phyloP scores from a whole-genome alignment of 805 yeast genomes.

The Myxozyma geophila region DNA sequence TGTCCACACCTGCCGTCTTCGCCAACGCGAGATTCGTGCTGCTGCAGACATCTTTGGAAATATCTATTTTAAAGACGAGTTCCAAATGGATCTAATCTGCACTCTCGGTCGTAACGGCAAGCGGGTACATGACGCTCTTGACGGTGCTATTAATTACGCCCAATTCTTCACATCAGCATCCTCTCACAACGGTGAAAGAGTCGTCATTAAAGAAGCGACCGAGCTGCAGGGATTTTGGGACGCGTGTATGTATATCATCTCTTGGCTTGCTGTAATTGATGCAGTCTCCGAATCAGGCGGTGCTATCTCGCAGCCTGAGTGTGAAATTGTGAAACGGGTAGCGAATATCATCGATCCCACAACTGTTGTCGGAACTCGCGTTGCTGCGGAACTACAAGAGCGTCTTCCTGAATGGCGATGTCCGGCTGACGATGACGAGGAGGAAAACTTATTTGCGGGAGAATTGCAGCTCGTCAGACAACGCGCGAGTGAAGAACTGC shows the following conservation, averaged over 20 bases:
- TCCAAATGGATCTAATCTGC: conserved; percentile 5
- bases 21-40: background rate
- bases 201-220: background rate
- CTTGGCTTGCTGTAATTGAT: conserved; percentile 9
- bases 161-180: background rate
- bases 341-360: background rate
- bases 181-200: background rate
- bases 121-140: conserved; percentile 7
- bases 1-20: conserved; percentile 2
- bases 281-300: conserved; percentile 10
- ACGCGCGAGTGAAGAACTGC: background rate
- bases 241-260: conserved; percentile 7
- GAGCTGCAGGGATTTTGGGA: conserved; percentile 6
- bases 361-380: background rate
- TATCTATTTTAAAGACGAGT: conserved; percentile 1
- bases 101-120: conserved; percentile 7
- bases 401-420: background rate
- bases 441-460: background rate
- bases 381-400: background rate
- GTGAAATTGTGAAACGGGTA: background rate
- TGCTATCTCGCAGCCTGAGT: background rate
- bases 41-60: conserved; percentile 11
- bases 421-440: conserved; percentile 1
- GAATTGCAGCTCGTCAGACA: background rate
- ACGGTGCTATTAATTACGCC: background rate